Evolutionary conservation across 148 eudicot genomes (phyloP).

Genomic region (Polygonum maritimum): DNA sequence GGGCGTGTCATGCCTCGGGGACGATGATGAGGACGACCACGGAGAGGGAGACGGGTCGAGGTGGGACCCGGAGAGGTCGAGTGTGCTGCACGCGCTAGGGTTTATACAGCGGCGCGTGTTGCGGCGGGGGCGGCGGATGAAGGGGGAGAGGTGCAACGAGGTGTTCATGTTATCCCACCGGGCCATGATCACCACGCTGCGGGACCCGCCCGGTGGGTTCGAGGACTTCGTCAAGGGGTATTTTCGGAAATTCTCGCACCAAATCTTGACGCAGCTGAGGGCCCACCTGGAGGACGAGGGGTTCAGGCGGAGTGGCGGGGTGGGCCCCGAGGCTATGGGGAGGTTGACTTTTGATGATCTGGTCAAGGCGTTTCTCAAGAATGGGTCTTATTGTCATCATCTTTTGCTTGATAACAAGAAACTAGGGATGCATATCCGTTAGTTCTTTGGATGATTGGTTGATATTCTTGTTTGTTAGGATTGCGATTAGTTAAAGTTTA

Average conservation of each 20-base stretch:
- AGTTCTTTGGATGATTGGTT: neutral
- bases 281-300: constrained; percentile 1
- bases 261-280: constrained; percentile 9
- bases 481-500: neutral
- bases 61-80: constrained; percentile 16
- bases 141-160: neutral
- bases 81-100: neutral
- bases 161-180: constrained; percentile 10
- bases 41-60: neutral
- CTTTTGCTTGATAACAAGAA: neutral
- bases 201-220: constrained; percentile 13
- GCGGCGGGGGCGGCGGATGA: neutral
- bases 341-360: constrained; percentile 1
- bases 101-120: constrained; percentile 8
- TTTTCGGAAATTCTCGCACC: constrained; percentile 18
- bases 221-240: constrained; percentile 18
- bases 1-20: neutral
- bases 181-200: constrained; percentile 1
- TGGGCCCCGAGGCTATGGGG: neutral
- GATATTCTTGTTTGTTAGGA: neutral
- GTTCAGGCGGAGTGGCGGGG: neutral
- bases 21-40: neutral
- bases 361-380: constrained; percentile 12
- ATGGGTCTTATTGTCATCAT: constrained; percentile 22
- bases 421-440: neutral